Percentiles rank a stretch among this genome's conserved stretches.
These are phyloP conservation scores for Pythium rhizo-oryzae DNA, from an alignment of 352 stramenopile species.

Conservation along the genomic window DNA sequence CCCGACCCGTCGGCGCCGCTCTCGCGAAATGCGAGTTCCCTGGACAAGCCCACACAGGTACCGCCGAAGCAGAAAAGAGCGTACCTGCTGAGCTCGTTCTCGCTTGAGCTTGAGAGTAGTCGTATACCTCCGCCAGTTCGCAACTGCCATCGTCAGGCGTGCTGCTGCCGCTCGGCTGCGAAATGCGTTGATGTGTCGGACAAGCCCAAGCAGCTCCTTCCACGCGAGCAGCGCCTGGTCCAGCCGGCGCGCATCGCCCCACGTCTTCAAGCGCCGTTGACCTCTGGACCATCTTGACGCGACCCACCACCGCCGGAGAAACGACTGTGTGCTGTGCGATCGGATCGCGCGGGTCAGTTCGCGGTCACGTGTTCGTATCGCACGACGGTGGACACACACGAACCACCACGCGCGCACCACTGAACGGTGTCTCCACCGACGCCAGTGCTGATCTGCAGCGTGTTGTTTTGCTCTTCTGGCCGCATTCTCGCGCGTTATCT, in stretches of 20 bases:
- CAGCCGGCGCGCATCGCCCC: slow-evolving; percentile 1
- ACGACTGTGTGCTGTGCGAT: neutral
- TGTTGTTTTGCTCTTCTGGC: neutral
- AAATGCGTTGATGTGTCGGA: neutral
- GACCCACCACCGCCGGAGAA: slow-evolving; percentile 6
- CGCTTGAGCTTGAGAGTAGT: neutral
- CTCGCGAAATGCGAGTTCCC: neutral
- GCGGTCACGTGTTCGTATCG: neutral
- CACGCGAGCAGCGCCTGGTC: neutral
- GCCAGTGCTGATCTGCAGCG: slow-evolving; percentile 1
- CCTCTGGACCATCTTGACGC: slow-evolving; percentile 3
- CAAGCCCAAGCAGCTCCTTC: slow-evolving; percentile 7
- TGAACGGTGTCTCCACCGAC: neutral
- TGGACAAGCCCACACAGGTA: neutral
- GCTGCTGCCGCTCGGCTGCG: neutral
- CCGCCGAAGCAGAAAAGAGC: neutral
- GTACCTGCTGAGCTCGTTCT: neutral
- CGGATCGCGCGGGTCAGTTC: neutral
- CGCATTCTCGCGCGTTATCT: neutral
- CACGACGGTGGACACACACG: neutral
- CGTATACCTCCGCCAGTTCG: neutral
- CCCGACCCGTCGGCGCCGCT: neutral
- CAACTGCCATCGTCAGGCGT: neutral
- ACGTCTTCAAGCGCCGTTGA: neutral
- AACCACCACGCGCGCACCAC: neutral